Evolutionary conservation across 169 alveolate species (phyloP).

Genomic region (Pseudocohnilembus persalinus): DNA sequence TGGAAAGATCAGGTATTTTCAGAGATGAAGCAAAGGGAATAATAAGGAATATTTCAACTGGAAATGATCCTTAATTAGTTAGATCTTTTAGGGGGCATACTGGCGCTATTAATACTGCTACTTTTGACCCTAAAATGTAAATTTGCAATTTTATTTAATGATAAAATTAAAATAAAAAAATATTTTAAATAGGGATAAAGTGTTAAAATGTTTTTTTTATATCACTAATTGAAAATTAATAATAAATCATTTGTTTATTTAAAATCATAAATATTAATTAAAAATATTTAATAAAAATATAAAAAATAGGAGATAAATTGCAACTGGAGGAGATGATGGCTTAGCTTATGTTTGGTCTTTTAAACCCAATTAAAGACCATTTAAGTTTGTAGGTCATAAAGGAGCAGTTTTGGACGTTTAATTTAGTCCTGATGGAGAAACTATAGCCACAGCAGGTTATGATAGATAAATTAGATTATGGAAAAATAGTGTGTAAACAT

Average conservation of each 20-base stretch:
- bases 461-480: slow-evolving; percentile 73
- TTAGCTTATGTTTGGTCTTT: slow-evolving; percentile 61
- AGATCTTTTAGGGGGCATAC: slow-evolving; percentile 59
- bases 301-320: slow-evolving; percentile 51
- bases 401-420: slow-evolving; percentile 73
- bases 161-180: background rate
- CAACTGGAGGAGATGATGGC: slow-evolving; percentile 66
- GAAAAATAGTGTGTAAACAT: slow-evolving; percentile 66
- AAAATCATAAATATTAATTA: background rate
- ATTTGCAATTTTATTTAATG: background rate
- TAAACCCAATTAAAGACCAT: slow-evolving; percentile 61
- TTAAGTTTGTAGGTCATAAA: slow-evolving; percentile 71
- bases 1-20: no score
- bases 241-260: no score
- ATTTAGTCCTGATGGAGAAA: slow-evolving; percentile 73
- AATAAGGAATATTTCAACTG: background rate
- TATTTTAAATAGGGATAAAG: background rate
- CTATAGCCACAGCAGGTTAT: slow-evolving; percentile 73
- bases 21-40: background rate
- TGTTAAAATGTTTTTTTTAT: background rate
- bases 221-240: background rate
- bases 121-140: slow-evolving; percentile 43
- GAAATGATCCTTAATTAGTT: slow-evolving; percentile 43
- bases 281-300: background rate
- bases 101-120: slow-evolving; percentile 26